Conservation (phyloP, 352 stramenopile genomes). For the Phytophthora vignae region DNA sequence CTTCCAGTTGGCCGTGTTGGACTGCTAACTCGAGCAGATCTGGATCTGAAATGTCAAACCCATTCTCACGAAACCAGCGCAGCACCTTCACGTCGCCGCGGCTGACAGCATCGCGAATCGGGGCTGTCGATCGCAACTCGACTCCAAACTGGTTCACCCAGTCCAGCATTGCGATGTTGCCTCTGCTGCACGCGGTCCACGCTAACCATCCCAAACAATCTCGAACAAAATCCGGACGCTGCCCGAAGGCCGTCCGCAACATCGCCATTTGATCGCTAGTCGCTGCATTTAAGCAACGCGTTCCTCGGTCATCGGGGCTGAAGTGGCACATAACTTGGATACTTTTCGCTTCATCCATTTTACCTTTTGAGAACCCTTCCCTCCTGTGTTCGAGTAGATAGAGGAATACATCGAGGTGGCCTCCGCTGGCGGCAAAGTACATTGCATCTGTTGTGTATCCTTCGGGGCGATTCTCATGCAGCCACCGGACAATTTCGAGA, state of each 20-base stretch:
- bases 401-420: neutral
- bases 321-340: neutral
- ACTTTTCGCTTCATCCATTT: neutral
- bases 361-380: neutral
- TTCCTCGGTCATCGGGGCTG: neutral
- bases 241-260: neutral
- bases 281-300: neutral
- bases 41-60: neutral
- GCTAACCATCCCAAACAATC: neutral
- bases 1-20: neutral
- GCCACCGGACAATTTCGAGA: neutral
- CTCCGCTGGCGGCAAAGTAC: neutral
- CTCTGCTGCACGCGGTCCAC: neutral
- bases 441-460: neutral
- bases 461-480: neutral
- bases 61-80: neutral
- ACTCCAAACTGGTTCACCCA: conserved; percentile 1
- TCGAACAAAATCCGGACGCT: neutral
- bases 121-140: neutral
- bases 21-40: neutral
- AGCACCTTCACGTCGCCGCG: neutral
- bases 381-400: neutral
- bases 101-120: neutral
- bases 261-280: neutral
- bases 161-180: neutral